Conservation (phyloP, 306 rosid species). For the Trichosanthes truncata region DNA sequence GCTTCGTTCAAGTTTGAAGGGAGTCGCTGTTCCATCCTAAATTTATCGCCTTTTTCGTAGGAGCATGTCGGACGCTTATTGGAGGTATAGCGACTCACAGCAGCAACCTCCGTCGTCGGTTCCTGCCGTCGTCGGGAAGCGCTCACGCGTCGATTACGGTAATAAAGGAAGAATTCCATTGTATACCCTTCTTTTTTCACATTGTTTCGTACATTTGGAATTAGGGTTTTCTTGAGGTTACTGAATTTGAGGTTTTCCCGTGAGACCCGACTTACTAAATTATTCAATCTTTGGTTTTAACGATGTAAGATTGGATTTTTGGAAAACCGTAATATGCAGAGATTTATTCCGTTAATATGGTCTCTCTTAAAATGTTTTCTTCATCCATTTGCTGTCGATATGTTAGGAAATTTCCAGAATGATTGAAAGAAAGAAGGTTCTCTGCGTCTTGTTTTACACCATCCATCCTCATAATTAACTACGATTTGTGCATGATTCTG, state of each 20-base stretch:
- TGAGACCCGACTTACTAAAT: neutral
- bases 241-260: neutral
- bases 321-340: neutral
- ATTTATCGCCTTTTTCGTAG: neutral
- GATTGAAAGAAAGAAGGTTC: neutral
- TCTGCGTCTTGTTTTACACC: neutral
- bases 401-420: neutral
- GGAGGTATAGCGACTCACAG: conserved; percentile 84
- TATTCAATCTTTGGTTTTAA: neutral
- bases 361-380: neutral
- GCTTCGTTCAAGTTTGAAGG: neutral
- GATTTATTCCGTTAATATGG: neutral
- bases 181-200: neutral
- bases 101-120: conserved; percentile 41
- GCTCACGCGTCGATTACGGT: conserved; percentile 84
- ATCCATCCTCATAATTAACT: neutral
- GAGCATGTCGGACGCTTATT: conserved; percentile 71
- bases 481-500: neutral
- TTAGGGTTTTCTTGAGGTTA: conserved; percentile 19
- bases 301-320: neutral
- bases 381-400: neutral
- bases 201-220: neutral
- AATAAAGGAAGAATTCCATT: neutral
- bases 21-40: neutral
- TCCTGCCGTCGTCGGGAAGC: conserved; percentile 54